phyloP scores from a whole-genome alignment of 352 stramenopile species.

The Globisporangium spinosum region DNA sequence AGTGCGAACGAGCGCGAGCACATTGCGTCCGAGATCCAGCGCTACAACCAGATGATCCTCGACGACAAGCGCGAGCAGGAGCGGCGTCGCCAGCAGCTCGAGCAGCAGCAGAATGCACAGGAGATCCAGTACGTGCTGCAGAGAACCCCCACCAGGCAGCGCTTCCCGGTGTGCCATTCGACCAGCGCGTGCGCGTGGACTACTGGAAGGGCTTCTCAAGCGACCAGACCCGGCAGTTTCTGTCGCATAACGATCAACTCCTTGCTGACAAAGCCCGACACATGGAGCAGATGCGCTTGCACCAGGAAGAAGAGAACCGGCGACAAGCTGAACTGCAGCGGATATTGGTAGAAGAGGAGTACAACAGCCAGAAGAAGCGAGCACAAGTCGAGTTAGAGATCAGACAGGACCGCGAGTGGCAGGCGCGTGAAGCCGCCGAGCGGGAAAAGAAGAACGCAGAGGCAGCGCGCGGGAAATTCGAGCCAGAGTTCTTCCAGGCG shows the following conservation, averaged over 20 bases:
- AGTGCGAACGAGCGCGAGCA: slow-evolving; percentile 47
- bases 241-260: slow-evolving; percentile 59
- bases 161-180: slow-evolving; percentile 30
- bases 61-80: slow-evolving; percentile 42
- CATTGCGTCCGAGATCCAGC: slow-evolving; percentile 44
- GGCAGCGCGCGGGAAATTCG: slow-evolving; percentile 54
- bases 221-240: slow-evolving; percentile 49
- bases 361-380: slow-evolving; percentile 43
- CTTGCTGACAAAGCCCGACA: slow-evolving; percentile 46
- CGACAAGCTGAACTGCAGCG: slow-evolving; percentile 40
- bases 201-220: slow-evolving; percentile 75
- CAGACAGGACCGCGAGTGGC: slow-evolving; percentile 37
- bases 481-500: slow-evolving; percentile 67
- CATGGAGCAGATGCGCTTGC: slow-evolving; percentile 29
- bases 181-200: slow-evolving; percentile 68
- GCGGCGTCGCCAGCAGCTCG: slow-evolving; percentile 26
- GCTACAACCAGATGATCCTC: slow-evolving; percentile 49
- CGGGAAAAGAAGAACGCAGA: slow-evolving; percentile 53
- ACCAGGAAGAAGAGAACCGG: slow-evolving; percentile 34
- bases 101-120: slow-evolving; percentile 46
- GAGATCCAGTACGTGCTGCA: slow-evolving; percentile 59
- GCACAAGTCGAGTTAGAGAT: slow-evolving; percentile 54
- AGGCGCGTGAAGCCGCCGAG: slow-evolving; percentile 46
- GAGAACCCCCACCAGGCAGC: slow-evolving; percentile 57
- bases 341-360: slow-evolving; percentile 45